A percentile compares a stretch with the other conserved stretches of the same genome.
Conservation (phyloP, 2,329 filamentous ascomycete species). For the Emmonsia crescens region DNA sequence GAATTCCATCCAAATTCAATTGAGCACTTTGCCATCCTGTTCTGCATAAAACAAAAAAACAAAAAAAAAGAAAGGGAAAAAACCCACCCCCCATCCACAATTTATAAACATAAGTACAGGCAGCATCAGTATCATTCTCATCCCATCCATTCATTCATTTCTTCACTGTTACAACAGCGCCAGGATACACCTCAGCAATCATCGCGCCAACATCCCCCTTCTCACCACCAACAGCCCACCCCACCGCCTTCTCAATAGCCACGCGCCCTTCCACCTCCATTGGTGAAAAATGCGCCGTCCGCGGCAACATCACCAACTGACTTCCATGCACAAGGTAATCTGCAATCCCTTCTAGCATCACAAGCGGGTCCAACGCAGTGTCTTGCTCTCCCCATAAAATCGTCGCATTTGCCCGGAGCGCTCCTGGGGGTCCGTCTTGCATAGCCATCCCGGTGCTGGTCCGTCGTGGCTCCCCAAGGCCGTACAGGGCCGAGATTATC, state of each 20-base stretch:
- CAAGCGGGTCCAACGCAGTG: slow-evolving; percentile 37
- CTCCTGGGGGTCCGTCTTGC: slow-evolving; percentile 37
- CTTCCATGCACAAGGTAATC: slow-evolving; percentile 42
- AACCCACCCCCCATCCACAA: not conserved
- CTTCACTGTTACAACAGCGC: slow-evolving; percentile 21
- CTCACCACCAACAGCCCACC: slow-evolving; percentile 31
- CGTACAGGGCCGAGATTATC: slow-evolving; percentile 38
- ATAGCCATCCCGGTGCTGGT: slow-evolving; percentile 31
- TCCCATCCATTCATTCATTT: slow-evolving; percentile 17
- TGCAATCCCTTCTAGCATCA: slow-evolving; percentile 43
- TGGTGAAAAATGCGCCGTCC: slow-evolving; percentile 45
- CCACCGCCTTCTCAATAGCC: slow-evolving; percentile 32
- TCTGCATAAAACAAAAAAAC: not conserved
- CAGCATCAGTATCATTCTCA: not conserved
- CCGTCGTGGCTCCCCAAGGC: slow-evolving; percentile 27
- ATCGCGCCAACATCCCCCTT: slow-evolving; percentile 24
- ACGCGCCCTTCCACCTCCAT: slow-evolving; percentile 35
- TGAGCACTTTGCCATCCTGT: not conserved
- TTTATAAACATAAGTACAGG: not conserved
- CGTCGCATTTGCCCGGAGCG: slow-evolving; percentile 42
- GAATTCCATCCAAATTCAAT: not conserved
- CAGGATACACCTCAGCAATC: slow-evolving; percentile 24
- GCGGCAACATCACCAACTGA: slow-evolving; percentile 40
- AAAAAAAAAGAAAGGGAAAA: not conserved
- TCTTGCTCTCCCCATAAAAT: slow-evolving; percentile 45